Evolutionary conservation across 257 asterid species (phyloP).

Genomic region (Haberlea rhodopensis): DNA sequence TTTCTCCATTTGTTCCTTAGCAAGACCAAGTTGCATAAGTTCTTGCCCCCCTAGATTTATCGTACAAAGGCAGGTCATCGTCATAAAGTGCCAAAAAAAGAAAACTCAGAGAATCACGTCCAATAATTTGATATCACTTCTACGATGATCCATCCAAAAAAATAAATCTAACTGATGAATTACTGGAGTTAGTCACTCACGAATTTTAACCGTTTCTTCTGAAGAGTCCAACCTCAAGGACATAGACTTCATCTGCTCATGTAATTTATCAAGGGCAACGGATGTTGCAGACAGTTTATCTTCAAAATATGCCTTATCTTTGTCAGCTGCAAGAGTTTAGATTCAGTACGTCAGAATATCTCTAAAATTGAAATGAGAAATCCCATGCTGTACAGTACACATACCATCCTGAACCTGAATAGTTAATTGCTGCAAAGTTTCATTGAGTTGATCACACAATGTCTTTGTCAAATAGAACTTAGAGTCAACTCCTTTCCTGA

Average conservation of each 20-base stretch:
- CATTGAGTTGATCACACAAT: conserved; percentile 72
- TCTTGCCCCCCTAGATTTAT: conserved; percentile 71
- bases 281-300: conserved; percentile 76
- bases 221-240: conserved; percentile 68
- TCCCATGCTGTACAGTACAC: conserved; percentile 19
- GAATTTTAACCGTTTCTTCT: conserved; percentile 60
- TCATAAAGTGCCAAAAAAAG: conserved; percentile 6
- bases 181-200: conserved; percentile 46
- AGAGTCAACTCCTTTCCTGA: conserved; percentile 91
- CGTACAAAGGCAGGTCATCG: conserved; percentile 28
- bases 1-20: conserved; percentile 61
- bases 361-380: conserved; percentile 13
- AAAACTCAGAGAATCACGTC: neutral
- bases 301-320: conserved; percentile 68
- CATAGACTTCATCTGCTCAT: conserved; percentile 58
- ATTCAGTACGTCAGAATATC: conserved; percentile 29
- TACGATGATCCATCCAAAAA: conserved; percentile 11
- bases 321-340: conserved; percentile 63
- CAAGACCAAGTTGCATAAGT: conserved; percentile 58
- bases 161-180: conserved; percentile 23
- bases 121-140: conserved; percentile 10
- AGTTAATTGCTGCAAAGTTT: conserved; percentile 67
- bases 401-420: conserved; percentile 80
- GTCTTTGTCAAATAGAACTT: conserved; percentile 78
- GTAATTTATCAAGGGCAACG: conserved; percentile 61